Conservation (phyloP, 331 rosid genomes). For the Telfairia occidentalis region DNA sequence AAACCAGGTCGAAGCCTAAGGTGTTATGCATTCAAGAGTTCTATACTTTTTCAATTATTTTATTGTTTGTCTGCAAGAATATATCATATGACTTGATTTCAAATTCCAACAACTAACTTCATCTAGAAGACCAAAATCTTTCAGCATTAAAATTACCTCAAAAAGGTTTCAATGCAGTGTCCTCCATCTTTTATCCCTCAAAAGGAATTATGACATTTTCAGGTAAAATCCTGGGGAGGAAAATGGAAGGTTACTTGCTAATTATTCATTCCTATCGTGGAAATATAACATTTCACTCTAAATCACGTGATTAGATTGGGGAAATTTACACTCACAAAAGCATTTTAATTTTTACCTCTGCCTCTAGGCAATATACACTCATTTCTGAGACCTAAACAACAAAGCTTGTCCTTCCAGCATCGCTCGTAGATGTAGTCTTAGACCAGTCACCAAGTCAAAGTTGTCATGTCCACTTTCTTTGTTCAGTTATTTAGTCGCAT, state of each 20-base stretch:
- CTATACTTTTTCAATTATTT: neutral
- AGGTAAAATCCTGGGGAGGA: neutral
- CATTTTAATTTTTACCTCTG: conserved; percentile 52
- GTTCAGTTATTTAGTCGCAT: conserved; percentile 25
- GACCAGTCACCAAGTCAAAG: conserved; percentile 23
- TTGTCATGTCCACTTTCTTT: conserved; percentile 16
- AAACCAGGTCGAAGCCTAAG: neutral
- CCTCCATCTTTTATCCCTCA: neutral
- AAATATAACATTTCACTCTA: neutral
- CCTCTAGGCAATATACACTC: conserved; percentile 20
- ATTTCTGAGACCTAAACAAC: conserved; percentile 18
- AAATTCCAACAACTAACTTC: neutral
- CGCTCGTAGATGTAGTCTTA: conserved; percentile 19
- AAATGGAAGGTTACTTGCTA: neutral
- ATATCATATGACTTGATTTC: neutral
- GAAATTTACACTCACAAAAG: neutral
- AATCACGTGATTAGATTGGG: neutral
- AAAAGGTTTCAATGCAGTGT: neutral
- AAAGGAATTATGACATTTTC: neutral
- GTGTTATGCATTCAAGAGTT: neutral
- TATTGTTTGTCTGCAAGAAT: neutral
- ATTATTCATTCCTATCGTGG: neutral
- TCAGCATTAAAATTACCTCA: neutral
- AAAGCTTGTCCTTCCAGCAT: conserved; percentile 22
- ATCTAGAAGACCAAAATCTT: neutral